A percentile compares a stretch with the other conserved stretches of the same genome.
phyloP scores from a whole-genome alignment of 352 stramenopile genomes.

The Globisporangium acanthophoron region DNA sequence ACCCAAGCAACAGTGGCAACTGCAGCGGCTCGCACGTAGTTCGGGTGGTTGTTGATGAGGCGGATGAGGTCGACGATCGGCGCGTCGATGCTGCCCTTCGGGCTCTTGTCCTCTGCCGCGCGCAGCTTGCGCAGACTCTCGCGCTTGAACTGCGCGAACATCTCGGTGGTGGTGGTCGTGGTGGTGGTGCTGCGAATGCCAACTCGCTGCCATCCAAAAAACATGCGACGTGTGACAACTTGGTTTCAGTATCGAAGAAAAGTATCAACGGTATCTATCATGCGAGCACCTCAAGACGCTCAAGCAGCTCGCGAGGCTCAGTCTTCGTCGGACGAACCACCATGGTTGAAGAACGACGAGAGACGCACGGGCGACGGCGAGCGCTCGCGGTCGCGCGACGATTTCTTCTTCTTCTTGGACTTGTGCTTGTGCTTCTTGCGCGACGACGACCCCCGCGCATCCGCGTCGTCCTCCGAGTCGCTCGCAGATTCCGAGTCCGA shows the following conservation, averaged over 20 bases:
- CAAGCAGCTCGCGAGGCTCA: background rate
- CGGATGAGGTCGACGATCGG: conserved; percentile 86
- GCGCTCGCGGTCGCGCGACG: conserved; percentile 31
- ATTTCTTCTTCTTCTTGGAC: conserved; percentile 47
- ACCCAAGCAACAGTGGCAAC: background rate
- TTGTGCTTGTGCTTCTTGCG: conserved; percentile 37
- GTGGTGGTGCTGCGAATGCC: background rate
- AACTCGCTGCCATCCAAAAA: background rate
- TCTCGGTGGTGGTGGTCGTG: conserved; percentile 4
- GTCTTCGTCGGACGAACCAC: conserved; percentile 13
- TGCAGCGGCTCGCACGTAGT: conserved; percentile 57
- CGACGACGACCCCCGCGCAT: conserved; percentile 13
- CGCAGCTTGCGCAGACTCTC: conserved; percentile 83
- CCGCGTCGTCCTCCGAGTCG: conserved; percentile 24
- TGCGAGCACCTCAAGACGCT: background rate
- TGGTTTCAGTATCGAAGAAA: background rate
- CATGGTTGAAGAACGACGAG: conserved; percentile 89
- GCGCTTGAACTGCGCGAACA: conserved; percentile 84
- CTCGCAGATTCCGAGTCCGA: conserved; percentile 42
- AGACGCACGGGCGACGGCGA: conserved; percentile 73
- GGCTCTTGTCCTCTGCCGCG: conserved; percentile 83
- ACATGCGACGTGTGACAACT: background rate
- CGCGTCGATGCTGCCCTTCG: conserved; percentile 88
- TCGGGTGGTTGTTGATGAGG: conserved; percentile 76
- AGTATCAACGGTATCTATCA: background rate